Conservation (phyloP, 2,329 filamentous ascomycete species). For the Xylaria multiplex region DNA sequence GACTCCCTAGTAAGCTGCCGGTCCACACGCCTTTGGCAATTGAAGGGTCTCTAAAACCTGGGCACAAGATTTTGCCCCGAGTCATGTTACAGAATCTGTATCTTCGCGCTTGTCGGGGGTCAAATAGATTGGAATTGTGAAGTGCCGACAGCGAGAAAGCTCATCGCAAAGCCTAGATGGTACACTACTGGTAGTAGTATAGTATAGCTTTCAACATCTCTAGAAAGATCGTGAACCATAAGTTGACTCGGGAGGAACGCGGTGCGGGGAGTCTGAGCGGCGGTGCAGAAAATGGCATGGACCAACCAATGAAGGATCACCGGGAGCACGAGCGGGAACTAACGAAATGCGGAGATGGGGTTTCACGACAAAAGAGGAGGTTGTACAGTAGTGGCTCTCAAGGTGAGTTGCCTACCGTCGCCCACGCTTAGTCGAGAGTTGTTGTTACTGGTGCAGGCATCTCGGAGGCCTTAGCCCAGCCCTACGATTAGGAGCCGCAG, state of each 20-base stretch:
- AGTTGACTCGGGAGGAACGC: slow-evolving; percentile 24
- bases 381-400: slow-evolving; percentile 6
- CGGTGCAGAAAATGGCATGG: slow-evolving; percentile 32
- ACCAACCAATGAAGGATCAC: slow-evolving; percentile 23
- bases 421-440: not conserved
- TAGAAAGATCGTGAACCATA: slow-evolving; percentile 33
- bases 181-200: not conserved
- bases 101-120: not conserved
- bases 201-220: not conserved
- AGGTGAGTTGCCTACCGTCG: not conserved
- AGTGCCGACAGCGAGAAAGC: slow-evolving; percentile 21
- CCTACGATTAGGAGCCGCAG: slow-evolving; percentile 28
- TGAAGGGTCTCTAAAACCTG: not conserved
- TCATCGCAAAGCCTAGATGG: slow-evolving; percentile 11
- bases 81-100: not conserved
- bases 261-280: slow-evolving; percentile 36
- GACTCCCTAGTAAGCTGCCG: slow-evolving; percentile 9
- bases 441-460: slow-evolving; percentile 2
- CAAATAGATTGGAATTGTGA: slow-evolving; percentile 9
- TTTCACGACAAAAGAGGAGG: slow-evolving; percentile 32
- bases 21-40: slow-evolving; percentile 12
- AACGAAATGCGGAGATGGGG: slow-evolving; percentile 32
- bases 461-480: slow-evolving; percentile 19
- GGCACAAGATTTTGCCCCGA: not conserved
- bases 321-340: slow-evolving; percentile 29